Conservation (phyloP, 768 basidiomycete species). For the Daedaleopsis sinensis region DNA sequence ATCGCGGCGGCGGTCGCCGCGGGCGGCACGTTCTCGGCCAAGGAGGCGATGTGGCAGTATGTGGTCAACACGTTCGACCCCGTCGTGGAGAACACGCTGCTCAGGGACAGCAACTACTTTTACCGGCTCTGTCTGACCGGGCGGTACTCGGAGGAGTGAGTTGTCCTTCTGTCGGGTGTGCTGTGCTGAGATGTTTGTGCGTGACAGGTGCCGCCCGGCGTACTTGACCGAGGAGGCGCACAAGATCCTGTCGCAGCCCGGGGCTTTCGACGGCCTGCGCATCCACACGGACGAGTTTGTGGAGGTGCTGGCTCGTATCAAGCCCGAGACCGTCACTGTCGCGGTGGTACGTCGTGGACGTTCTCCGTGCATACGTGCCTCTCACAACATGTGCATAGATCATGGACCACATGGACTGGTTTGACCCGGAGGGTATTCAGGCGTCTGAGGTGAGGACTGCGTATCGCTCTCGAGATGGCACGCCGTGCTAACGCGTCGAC, state of each 20-base stretch:
- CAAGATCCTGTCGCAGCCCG: constrained; percentile 11
- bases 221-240: constrained; percentile 20
- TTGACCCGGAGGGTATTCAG: constrained; percentile 15
- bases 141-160: constrained; percentile 16
- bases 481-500: neutral
- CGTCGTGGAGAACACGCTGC: constrained; percentile 28
- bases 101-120: constrained; percentile 20
- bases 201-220: constrained; percentile 10
- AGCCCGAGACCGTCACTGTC: constrained; percentile 19
- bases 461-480: neutral
- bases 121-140: constrained; percentile 21
- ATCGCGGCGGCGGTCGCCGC: constrained; percentile 36
- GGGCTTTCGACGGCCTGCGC: constrained; percentile 19
- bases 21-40: constrained; percentile 40
- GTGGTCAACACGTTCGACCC: constrained; percentile 35
- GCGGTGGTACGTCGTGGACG: constrained; percentile 9
- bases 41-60: constrained; percentile 30
- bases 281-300: constrained; percentile 23
- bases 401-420: constrained; percentile 27
- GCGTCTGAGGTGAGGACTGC: constrained; percentile 8
- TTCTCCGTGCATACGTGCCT: neutral
- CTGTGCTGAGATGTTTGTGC: neutral
- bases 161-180: neutral
- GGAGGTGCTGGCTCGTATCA: constrained; percentile 19
- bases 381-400: constrained; percentile 1